Evolutionary conservation across 2,329 filamentous ascomycete genomes (phyloP), one percentile per base, ranked within the genome.

Genomic region (Diaporthe destruens): DNA sequence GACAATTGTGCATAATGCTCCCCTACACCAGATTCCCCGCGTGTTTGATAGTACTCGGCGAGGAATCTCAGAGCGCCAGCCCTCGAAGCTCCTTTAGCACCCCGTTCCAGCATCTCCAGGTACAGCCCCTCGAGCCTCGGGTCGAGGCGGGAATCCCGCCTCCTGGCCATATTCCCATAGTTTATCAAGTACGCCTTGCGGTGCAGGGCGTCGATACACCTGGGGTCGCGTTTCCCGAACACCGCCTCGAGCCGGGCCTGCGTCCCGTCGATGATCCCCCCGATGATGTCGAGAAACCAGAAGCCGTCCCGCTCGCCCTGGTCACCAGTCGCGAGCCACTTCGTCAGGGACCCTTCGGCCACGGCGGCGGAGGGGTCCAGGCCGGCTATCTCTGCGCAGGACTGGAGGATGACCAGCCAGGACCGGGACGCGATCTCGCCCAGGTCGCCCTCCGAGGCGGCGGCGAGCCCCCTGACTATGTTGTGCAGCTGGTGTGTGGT

Each of bases 381-480:
- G 44, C 8, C 20, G 6, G 18, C 23, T 12, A 61, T 39, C 57
- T 61, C 23, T 29, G 57, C 57, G 36, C 57, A 61, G 23, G 57
- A 61, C 39, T 61, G 57, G 16, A 16, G 20, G 20, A 25, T 61
- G 8, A 61, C 57, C 39, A 29, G 36, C 57, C 57, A 61, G 2
- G 57, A 39, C 4, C 57, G 44, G 36, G 57, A 44, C 23, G 36
- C 16, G 20, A 61, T 61, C 16, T 61, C 57, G 39, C 57, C 44
- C 57, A 61, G 20, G 7, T 44, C 57, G 57, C 16, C 44, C 7
- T 61, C 57, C 29, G 57, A 39, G 29, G 57, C 36, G 14, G 39
- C n/a, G n/a, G 57, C 57, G 20, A 61, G 57, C 18, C 57, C 57
- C 16, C 32, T 61, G 57, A 61, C 29, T 8, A 61, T 61, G 29